Percentiles rank a stretch among this genome's conserved stretches.
Conservation (phyloP, 164 flowering plant species). For the Umbellularia californica region DNA sequence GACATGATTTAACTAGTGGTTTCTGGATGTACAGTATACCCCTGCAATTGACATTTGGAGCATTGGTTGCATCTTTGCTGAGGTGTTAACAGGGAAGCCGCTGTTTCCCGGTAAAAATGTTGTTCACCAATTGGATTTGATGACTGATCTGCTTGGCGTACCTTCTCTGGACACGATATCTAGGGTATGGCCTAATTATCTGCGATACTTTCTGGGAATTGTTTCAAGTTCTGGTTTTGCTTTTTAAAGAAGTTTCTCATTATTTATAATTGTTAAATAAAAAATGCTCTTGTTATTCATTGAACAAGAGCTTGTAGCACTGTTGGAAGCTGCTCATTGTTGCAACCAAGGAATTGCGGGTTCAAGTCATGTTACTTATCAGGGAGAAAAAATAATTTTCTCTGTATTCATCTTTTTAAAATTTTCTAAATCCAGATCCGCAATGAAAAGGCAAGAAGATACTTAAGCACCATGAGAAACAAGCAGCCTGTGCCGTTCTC, state of each 20-base stretch:
- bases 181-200: slow-evolving; percentile 40
- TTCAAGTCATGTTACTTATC: too few species aligned
- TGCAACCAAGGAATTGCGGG: too few species aligned
- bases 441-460: slow-evolving; percentile 89
- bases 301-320: too few species aligned
- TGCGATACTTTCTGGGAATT: not conserved
- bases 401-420: not conserved
- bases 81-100: slow-evolving; percentile 85
- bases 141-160: slow-evolving; percentile 95
- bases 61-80: slow-evolving; percentile 97
- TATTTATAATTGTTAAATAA: not conserved
- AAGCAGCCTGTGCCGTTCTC: slow-evolving; percentile 72
- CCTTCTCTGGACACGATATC: slow-evolving; percentile 84
- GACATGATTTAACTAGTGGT: slow-evolving; percentile 2
- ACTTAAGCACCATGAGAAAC: slow-evolving; percentile 82
- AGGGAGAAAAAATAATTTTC: not conserved
- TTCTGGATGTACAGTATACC: slow-evolving; percentile 61
- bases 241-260: not conserved
- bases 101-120: slow-evolving; percentile 96
- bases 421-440: slow-evolving; percentile 50
- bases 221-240: not conserved
- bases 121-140: slow-evolving; percentile 93
- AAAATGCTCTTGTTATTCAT: not conserved
- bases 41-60: slow-evolving; percentile 98
- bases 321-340: too few species aligned